Evolutionary conservation across 306 rosid species (phyloP).

Genomic region (Vicia faba): DNA sequence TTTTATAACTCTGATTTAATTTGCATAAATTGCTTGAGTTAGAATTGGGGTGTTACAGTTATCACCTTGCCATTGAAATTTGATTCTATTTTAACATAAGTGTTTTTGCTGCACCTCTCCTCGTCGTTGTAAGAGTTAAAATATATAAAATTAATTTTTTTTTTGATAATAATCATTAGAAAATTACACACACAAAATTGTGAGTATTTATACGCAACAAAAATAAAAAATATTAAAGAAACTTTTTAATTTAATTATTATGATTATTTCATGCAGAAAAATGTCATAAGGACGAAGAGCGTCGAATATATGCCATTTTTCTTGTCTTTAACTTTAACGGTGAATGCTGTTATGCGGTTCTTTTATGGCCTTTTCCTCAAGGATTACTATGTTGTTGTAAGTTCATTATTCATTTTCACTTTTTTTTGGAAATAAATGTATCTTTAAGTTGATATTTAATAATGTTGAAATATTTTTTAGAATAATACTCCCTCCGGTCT

Average conservation of each 20-base stretch:
- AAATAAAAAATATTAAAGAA: too few species aligned
- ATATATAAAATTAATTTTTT: too few species aligned
- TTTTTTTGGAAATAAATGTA: not conserved
- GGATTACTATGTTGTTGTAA: constrained; percentile 87
- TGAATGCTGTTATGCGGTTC: constrained; percentile 92
- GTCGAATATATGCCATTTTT: constrained; percentile 91
- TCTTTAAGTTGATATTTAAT: constrained; percentile 10
- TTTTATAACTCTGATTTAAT: too few species aligned
- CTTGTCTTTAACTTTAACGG: constrained; percentile 71
- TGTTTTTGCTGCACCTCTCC: constrained; percentile 95
- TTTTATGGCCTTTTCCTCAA: constrained; percentile 80
- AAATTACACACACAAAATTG: too few species aligned
- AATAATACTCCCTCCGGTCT: too few species aligned
- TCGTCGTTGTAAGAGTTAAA: constrained; percentile 59
- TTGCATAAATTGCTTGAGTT: too few species aligned
- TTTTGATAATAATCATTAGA: too few species aligned
- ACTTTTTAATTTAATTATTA: not conserved
- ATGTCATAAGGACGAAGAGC: constrained; percentile 70
- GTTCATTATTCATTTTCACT: constrained; percentile 21
- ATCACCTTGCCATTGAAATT: too few species aligned
- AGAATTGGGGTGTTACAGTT: too few species aligned
- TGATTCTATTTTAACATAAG: too few species aligned
- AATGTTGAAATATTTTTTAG: constrained; percentile 25
- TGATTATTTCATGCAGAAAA: constrained; percentile 50
- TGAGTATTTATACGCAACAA: too few species aligned